Evolutionary conservation across 176 grass and related monocot species (phyloP).

Genomic region (Rhynchospora tenuis): DNA sequence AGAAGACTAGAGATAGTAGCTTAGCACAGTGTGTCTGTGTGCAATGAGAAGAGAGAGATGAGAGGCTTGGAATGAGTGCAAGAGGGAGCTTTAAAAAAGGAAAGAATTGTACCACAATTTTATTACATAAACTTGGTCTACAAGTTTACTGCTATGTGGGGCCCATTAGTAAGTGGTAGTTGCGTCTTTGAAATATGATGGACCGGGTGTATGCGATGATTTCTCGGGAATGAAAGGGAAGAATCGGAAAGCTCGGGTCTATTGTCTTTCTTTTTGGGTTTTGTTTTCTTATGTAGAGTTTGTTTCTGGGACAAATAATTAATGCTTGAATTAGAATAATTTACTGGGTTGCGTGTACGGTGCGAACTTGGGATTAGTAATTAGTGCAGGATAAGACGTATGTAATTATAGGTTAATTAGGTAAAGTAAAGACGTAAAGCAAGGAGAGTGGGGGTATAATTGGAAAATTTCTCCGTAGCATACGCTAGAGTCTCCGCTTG

Average conservation of each 20-base stretch:
- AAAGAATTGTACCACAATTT: neutral
- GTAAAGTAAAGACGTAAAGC: neutral
- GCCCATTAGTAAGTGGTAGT: neutral
- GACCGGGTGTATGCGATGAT: neutral
- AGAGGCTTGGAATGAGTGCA: constrained; percentile 25
- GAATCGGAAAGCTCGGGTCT: constrained; percentile 22
- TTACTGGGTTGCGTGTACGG: constrained; percentile 6
- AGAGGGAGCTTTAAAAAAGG: constrained; percentile 16
- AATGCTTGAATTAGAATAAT: neutral
- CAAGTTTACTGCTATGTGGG: neutral
- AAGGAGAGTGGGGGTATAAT: neutral
- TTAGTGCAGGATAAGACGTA: neutral
- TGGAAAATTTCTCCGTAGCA: neutral
- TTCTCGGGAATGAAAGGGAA: constrained; percentile 7
- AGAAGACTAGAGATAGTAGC: neutral
- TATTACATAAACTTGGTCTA: neutral
- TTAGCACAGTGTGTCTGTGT: neutral
- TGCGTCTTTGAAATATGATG: neutral
- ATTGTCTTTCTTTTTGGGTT: constrained; percentile 11
- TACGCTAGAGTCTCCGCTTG: neutral
- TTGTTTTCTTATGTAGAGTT: constrained; percentile 16
- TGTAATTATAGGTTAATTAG: neutral
- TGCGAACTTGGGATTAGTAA: constrained; percentile 2
- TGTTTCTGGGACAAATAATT: neutral
- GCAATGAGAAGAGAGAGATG: neutral